These are phyloP conservation scores for Tricholoma furcatifolium DNA, from an alignment of 768 basidiomycete species.

Conservation along the genomic window DNA sequence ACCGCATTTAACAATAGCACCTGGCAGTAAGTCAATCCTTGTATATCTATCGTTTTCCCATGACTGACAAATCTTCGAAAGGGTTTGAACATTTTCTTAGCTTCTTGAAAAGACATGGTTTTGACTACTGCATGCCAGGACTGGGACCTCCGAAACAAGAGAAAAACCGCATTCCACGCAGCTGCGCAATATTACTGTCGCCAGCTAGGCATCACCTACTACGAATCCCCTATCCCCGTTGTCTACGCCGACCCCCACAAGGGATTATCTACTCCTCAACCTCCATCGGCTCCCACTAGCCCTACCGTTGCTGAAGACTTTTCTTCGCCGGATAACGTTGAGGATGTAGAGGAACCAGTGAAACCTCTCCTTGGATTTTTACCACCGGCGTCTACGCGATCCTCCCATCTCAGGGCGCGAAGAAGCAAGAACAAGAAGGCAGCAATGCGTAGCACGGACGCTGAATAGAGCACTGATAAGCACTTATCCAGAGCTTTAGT, in stretches of 20 bases:
- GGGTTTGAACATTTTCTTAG: constrained; percentile 4
- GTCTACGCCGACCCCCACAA: constrained; percentile 39
- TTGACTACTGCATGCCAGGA: constrained; percentile 22
- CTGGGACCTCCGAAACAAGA: constrained; percentile 60
- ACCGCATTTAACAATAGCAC: constrained; percentile 8
- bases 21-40: constrained; percentile 21
- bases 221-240: constrained; percentile 62
- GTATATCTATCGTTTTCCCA: neutral
- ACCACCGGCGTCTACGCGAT: constrained; percentile 38
- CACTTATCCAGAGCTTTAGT: neutral
- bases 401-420: constrained; percentile 33
- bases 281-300: constrained; percentile 11
- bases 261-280: constrained; percentile 14
- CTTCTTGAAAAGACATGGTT: neutral
- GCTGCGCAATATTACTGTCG: constrained; percentile 72
- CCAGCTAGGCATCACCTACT: constrained; percentile 64
- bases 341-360: constrained; percentile 29
- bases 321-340: constrained; percentile 18
- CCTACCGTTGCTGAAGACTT: constrained; percentile 12
- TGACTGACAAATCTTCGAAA: neutral
- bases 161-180: constrained; percentile 78
- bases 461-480: neutral
- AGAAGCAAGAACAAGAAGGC: constrained; percentile 44
- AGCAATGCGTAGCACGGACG: constrained; percentile 34
- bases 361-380: constrained; percentile 46